Conservation (phyloP, 352 stramenopile genomes). For the Phytophthora syringae region DNA sequence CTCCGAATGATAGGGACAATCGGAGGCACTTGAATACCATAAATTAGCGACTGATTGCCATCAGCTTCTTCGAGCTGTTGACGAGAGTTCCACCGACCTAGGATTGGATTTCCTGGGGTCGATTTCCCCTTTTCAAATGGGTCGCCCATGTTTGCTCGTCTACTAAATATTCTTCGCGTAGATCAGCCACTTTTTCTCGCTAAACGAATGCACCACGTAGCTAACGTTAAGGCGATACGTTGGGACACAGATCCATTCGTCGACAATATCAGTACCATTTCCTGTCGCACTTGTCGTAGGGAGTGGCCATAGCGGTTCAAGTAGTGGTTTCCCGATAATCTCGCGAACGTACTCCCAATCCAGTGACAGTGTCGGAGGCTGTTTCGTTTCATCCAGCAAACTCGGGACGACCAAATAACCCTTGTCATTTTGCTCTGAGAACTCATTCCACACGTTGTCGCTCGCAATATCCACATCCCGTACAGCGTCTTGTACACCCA, state of each 20-base stretch:
- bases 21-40: constrained; percentile 73
- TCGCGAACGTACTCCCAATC: constrained; percentile 76
- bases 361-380: constrained; percentile 35
- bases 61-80: constrained; percentile 69
- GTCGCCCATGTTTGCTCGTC: constrained; percentile 54
- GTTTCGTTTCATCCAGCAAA: constrained; percentile 29
- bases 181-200: constrained; percentile 49
- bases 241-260: constrained; percentile 80
- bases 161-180: constrained; percentile 53
- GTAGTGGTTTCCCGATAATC: constrained; percentile 66
- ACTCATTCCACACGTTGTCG: constrained; percentile 78
- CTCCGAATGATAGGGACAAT: constrained; percentile 85
- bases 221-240: constrained; percentile 72
- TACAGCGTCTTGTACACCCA: constrained; percentile 74
- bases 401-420: constrained; percentile 84
- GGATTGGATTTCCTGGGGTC: constrained; percentile 70
- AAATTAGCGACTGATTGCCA: constrained; percentile 60
- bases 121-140: constrained; percentile 76
- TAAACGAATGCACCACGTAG: constrained; percentile 65
- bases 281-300: constrained; percentile 22
- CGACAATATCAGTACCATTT: constrained; percentile 20
- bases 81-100: constrained; percentile 78
- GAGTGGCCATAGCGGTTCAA: constrained; percentile 76
- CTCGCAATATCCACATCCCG: constrained; percentile 68
- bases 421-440: constrained; percentile 89